Evolutionary conservation across 257 asterid species (phyloP).

Genomic region (Penstemon newberryi): DNA sequence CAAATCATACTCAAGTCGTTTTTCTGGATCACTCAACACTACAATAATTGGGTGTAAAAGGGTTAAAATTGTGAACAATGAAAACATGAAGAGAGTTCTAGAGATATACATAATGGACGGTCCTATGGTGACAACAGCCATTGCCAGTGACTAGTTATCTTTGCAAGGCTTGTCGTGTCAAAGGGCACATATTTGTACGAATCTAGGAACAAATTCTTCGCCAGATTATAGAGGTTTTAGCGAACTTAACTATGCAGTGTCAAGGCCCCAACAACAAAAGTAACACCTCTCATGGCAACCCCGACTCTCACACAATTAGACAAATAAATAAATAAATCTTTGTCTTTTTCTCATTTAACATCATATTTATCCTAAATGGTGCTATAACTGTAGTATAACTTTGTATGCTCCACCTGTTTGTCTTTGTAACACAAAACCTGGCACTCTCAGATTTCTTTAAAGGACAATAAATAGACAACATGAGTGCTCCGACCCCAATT

Average conservation of each 20-base stretch:
- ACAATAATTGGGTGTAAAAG: constrained; percentile 25
- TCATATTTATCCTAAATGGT: constrained; percentile 2
- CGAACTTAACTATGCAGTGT: background rate
- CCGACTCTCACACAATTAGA: background rate
- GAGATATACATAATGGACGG: constrained; percentile 2
- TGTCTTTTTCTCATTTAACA: background rate
- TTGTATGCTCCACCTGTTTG: background rate
- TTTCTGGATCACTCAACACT: constrained; percentile 71
- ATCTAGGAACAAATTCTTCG: constrained; percentile 3
- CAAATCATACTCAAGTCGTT: constrained; percentile 62
- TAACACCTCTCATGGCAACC: constrained; percentile 12
- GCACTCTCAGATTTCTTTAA: constrained; percentile 4
- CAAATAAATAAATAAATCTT: background rate
- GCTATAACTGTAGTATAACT: background rate
- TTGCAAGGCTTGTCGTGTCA: constrained; percentile 6
- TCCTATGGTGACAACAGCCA: background rate
- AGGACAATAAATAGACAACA: background rate
- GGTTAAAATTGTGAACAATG: constrained; percentile 19
- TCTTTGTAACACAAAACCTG: background rate
- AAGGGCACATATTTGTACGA: constrained; percentile 10
- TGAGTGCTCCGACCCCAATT: background rate
- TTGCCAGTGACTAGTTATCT: constrained; percentile 4
- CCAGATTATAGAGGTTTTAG: background rate
- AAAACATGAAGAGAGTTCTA: constrained; percentile 7
- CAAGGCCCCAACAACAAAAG: constrained; percentile 12